Percentiles rank a stretch among this genome's conserved stretches.
Evolutionary conservation across 768 basidiomycete genomes (phyloP).

Genomic region (Kwoniella dendrophila): DNA sequence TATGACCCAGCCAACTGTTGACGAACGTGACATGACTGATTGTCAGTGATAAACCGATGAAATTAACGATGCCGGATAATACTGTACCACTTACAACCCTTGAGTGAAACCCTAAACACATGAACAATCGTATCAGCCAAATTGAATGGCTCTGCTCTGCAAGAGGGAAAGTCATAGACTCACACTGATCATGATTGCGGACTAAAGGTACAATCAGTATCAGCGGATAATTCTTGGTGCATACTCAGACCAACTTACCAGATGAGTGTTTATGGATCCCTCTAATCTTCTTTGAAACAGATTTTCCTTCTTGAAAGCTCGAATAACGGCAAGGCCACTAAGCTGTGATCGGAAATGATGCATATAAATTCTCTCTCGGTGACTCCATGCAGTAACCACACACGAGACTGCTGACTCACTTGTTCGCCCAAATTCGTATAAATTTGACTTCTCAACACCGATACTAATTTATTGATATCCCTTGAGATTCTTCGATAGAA

Average conservation of each 20-base stretch:
- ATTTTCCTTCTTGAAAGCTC: conserved; percentile 33
- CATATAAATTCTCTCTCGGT: no score
- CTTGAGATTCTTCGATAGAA: conserved; percentile 43
- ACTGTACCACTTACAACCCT: conserved; percentile 1
- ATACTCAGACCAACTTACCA: background rate
- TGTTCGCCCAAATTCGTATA: conserved; percentile 45
- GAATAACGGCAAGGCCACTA: conserved; percentile 36
- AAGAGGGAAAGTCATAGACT: background rate
- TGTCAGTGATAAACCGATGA: background rate
- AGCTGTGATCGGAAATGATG: conserved; percentile 13
- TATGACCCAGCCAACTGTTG: conserved; percentile 63
- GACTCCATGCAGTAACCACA: no score
- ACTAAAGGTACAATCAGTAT: background rate
- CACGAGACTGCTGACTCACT: conserved; percentile 12
- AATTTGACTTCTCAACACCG: conserved; percentile 35
- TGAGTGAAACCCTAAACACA: background rate
- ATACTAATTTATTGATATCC: conserved; percentile 46
- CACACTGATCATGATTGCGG: background rate
- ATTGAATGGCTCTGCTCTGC: background rate
- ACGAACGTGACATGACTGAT: conserved; percentile 20
- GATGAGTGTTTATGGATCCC: background rate
- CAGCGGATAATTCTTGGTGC: background rate
- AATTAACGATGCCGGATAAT: background rate
- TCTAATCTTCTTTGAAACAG: conserved; percentile 23
- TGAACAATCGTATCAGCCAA: background rate